Evolutionary conservation across 2,329 filamentous ascomycete genomes (phyloP), one percentile per base, ranked within the genome.

Genomic region (Colletotrichum simmondsii): DNA sequence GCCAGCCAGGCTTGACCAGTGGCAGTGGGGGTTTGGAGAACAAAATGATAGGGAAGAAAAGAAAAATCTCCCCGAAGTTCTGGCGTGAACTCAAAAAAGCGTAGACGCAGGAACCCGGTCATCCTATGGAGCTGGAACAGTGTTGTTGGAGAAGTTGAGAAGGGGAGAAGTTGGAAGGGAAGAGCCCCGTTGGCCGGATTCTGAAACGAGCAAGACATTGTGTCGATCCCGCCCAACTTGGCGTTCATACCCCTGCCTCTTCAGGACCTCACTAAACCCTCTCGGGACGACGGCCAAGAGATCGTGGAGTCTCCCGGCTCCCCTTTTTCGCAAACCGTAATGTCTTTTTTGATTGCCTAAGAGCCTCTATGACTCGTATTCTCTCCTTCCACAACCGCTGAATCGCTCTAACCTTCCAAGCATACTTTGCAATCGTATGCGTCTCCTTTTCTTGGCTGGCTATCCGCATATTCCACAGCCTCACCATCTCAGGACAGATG

Each of bases 271-370:
- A 19, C 65, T 64, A 72, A 69, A 24, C 69, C 26, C 19, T 14
- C 32, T 26, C 14, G 12, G 30, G 69, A 14, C 46, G 57, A 37
- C 32, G 8, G 59, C 59, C 70, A 64, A 65, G 46, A 35, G 12
- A 72, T 64, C 66, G 60, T 57, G 66, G 60, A 57, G 30, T 32
- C 19, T 24, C 28, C 54, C 54, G 37, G 46, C 46, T 70, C 22
- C 60, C 66, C 65, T 60, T 65, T 32, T 8, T 7, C 46, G 32
- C 14, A 22, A 6, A 26, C 28, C 14, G 14, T 26, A 26, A 72
- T 72, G 49, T 70, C 66, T 61, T 72, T 70, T 70, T 61, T 70
- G 22, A 70, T 72, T 65, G 26, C 28, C 53, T 26, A 26, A 26
- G 12, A n/a, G 11, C 12, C 61, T 46, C 22, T 32, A 72, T 72